Evolutionary conservation across 208 protist species (phyloP), one percentile per base, ranked within the genome.

Genomic region (Leishmania tarentolae): DNA sequence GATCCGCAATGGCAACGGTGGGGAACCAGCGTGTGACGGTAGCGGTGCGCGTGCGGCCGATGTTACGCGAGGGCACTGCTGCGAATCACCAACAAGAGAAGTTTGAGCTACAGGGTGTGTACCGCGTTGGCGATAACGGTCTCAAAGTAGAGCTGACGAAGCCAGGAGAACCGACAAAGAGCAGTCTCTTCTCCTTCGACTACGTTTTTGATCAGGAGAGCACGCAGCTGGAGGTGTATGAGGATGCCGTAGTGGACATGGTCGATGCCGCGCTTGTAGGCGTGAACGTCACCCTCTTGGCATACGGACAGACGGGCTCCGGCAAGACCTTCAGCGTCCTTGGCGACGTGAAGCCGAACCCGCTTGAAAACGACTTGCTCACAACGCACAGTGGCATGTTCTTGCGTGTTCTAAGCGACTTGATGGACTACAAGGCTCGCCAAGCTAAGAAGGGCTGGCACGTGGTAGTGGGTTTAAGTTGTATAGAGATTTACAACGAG

Each of bases 221-320:
- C 77, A 90, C 90, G 19, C 97, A 98, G 83, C 84, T 94, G 17
- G 94, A 98, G 78, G 87, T 98, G 47, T 98, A 98, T 85, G 94
- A 98, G 75, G 92, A 97, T 44, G 87, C 94, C 37, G 95, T 94
- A 0, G 83, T 94, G 68, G 87, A 91, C 57, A 92, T 94, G 79
- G 94, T 98, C 42, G 88, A 96, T 8, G 91, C 92, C 61, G 92
- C 94, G 11, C 85, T 98, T 8, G 86, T 92, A 28, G 96, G 95
- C 71, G 88, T 90, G 66, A 97, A 97, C 78, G 91, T 87, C 24
- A 93, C 89, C 2, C 81, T 98, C 3, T 85, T 98, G 31, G 92
- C 94, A 17, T 98, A 98, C 84, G 96, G 97, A 7, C 96, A 98
- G 86, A 98, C 96, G 1, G 95, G 97, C 24, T 93, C 89, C 35